These are phyloP conservation scores for Solanum tarapatanum DNA, from an alignment of 257 asterid species.

Conservation along the genomic window DNA sequence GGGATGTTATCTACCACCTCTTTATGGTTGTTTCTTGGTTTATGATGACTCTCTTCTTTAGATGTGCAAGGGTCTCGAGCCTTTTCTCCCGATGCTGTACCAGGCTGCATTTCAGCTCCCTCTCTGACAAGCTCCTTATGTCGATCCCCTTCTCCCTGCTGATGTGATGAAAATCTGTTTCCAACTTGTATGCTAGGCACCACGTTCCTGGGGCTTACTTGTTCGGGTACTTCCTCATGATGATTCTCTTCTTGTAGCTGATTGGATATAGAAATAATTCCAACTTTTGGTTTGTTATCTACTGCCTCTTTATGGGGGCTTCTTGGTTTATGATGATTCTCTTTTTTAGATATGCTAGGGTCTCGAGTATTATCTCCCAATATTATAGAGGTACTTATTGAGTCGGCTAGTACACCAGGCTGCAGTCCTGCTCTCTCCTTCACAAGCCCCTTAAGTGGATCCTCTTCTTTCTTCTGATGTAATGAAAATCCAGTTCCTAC, in stretches of 20 bases:
- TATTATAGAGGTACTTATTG: conserved; percentile 7
- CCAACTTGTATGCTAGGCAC: background rate
- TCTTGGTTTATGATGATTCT: background rate
- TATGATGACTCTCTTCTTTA: background rate
- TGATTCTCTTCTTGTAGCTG: conserved; percentile 11
- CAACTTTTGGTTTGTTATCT: background rate
- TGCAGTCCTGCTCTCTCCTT: conserved; percentile 30
- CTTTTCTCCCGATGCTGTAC: conserved; percentile 9
- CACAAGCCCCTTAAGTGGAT: background rate
- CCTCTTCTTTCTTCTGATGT: conserved; percentile 1
- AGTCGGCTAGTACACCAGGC: background rate
- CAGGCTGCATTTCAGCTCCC: conserved; percentile 10
- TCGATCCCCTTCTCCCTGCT: conserved; percentile 4
- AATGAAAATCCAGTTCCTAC: background rate
- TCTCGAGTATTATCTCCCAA: background rate
- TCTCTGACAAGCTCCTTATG: conserved; percentile 22
- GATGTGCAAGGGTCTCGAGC: background rate
- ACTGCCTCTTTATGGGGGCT: background rate
- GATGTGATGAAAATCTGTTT: background rate
- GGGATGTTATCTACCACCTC: background rate
- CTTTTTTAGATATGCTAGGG: background rate
- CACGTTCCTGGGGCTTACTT: background rate
- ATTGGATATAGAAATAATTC: conserved; percentile 1
- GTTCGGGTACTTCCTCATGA: background rate
- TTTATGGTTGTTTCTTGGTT: background rate